Base-by-base conservation (phyloP, 1,284 basidiomycete genomes). In the Papiliotrema nemorosa region DNA sequence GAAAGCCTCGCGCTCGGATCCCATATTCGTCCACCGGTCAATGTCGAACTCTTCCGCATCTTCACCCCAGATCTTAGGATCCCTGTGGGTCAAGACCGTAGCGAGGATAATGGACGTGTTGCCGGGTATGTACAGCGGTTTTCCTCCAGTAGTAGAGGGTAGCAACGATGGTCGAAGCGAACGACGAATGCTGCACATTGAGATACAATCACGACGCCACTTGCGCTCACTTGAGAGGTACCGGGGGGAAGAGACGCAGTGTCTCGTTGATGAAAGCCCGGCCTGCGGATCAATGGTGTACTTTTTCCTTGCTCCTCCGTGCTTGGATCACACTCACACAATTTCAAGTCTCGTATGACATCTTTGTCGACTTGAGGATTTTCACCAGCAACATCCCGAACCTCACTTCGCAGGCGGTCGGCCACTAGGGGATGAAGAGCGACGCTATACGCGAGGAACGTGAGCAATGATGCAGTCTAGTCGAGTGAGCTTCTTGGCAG, bases 211-310 rank as follows among this genome's bases (percentile, higher is more conserved):
- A 38, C 10, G 7, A 3, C 16, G 12, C 26, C 36, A 35, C 24
- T 18, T 9, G n/a, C 5, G 14, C 60, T 52, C 35, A 69, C 67
- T 70, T 70, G 24, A 71, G 52, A 1, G 69, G 69, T 3, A 68
- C 62, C 6, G 69, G 67, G 2, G 67, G 69, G 50, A 68, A 71
- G 20, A 71, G 60, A 5, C 69, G 53, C 24, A 71, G 44, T 1
- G 62, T 60, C 44, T 69, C 69, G 38, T 66, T 60, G 49, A 69
- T 64, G 46, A 68, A 68, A 2, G 62, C 59, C 41, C 64, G 59
- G 40, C 56, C 67, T 69, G 50, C 9, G 18, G 5, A 25, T 22
- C 21, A 14, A 1, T 39, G 25, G 18, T 14, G 16, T 14, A 25
- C 7, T 21, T 18, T 47, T 50, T 27, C 33, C n/a, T n/a, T n/a